Percentiles rank a stretch among this genome's conserved stretches.
phyloP scores from a whole-genome alignment of 768 basidiomycete species.

The Auricularia auricula-judae region DNA sequence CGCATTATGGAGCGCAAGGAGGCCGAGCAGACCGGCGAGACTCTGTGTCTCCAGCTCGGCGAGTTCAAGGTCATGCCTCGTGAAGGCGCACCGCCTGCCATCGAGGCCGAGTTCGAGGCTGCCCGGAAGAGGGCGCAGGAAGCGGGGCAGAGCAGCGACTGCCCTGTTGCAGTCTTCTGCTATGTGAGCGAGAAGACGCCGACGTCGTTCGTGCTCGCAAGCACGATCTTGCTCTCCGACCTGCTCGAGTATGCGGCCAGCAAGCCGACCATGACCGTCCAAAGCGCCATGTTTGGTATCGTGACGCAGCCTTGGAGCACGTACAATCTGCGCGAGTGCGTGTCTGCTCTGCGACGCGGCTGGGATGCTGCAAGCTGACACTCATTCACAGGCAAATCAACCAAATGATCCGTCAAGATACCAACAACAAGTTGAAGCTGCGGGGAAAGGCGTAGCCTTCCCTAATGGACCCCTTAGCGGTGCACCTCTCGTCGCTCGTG shows the following conservation, averaged over 20 bases:
- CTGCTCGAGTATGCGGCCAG: neutral
- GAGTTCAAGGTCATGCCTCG: neutral
- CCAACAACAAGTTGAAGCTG: neutral
- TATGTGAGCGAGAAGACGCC: neutral
- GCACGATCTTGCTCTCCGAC: neutral
- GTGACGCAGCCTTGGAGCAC: neutral
- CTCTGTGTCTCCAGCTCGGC: neutral
- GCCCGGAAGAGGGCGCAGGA: neutral
- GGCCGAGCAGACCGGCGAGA: neutral
- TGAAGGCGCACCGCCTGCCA: neutral
- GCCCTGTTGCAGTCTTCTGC: neutral
- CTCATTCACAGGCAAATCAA: neutral
- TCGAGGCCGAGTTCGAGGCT: neutral
- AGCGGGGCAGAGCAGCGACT: neutral
- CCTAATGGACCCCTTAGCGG: too few species aligned
- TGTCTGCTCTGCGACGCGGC: neutral
- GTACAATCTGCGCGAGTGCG: neutral
- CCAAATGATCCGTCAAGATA: neutral
- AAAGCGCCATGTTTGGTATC: neutral
- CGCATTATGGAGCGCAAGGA: neutral
- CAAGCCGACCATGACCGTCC: neutral
- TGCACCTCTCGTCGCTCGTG: too few species aligned
- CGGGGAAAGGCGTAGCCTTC: neutral
- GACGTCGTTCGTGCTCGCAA: neutral
- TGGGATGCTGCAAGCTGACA: neutral